These are phyloP conservation scores for Scleroderma citrinum DNA, from an alignment of 768 basidiomycete genomes.

Conservation along the genomic window DNA sequence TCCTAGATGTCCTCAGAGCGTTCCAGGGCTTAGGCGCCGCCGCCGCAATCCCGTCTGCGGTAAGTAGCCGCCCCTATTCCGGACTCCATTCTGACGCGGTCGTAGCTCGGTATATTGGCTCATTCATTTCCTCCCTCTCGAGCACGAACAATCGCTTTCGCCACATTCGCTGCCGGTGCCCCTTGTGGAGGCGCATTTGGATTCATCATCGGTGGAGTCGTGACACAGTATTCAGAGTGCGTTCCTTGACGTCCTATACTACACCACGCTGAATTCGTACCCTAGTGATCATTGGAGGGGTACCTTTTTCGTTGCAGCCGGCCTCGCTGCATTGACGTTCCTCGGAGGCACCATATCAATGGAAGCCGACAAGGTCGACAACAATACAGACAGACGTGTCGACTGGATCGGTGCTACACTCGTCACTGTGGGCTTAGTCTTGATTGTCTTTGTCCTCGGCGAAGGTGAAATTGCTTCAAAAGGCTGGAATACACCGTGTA, in stretches of 20 bases:
- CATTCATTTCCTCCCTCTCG: conserved; percentile 65
- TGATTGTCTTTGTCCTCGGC: conserved; percentile 70
- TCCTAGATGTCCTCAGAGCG: conserved; percentile 66
- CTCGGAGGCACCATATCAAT: conserved; percentile 54
- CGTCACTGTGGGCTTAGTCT: conserved; percentile 56
- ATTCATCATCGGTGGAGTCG: conserved; percentile 59
- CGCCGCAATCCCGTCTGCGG: conserved; percentile 67
- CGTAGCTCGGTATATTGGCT: conserved; percentile 75
- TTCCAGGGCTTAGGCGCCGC: conserved; percentile 79
- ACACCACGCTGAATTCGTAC: background rate
- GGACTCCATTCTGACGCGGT: conserved; percentile 1
- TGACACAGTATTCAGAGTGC: conserved; percentile 49
- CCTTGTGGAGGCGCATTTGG: conserved; percentile 77
- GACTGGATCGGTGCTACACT: conserved; percentile 77
- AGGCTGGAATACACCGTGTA: conserved; percentile 58
- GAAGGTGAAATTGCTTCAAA: conserved; percentile 55
- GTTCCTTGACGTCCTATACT: conserved; percentile 2
- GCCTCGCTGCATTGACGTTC: conserved; percentile 46
- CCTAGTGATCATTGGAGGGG: conserved; percentile 57
- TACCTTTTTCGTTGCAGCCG: conserved; percentile 54
- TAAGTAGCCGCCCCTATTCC: conserved; percentile 28
- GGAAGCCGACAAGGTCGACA: background rate
- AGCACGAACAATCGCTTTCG: conserved; percentile 70
- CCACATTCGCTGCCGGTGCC: conserved; percentile 80
- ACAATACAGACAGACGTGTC: conserved; percentile 53